Evolutionary conservation across 352 stramenopile genomes (phyloP).

Genomic region (Phytophthora niederhauseri): DNA sequence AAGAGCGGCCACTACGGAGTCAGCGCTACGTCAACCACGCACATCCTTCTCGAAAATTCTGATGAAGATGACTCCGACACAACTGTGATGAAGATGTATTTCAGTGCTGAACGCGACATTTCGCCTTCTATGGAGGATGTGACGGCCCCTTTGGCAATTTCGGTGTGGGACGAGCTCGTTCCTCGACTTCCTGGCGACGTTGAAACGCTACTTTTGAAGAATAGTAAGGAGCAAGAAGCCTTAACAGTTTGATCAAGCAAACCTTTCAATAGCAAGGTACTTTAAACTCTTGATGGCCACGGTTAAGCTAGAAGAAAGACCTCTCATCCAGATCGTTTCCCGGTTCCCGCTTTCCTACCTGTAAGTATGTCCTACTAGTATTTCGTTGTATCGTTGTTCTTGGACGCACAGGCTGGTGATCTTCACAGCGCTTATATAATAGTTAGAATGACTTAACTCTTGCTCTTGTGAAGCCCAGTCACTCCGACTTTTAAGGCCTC

Average conservation of each 20-base stretch:
- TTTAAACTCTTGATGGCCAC: no score
- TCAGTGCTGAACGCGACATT: conserved; percentile 2
- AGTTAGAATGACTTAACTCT: no score
- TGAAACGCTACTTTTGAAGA: not conserved
- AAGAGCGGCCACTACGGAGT: not conserved
- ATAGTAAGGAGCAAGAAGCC: not conserved
- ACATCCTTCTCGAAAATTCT: not conserved
- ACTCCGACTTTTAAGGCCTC: no score
- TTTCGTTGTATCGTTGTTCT: no score
- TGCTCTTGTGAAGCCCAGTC: no score
- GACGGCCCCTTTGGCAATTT: conserved; percentile 4
- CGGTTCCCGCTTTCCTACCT: no score
- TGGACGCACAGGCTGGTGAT: no score
- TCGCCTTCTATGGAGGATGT: not conserved
- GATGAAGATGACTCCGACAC: not conserved
- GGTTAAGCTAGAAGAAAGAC: no score
- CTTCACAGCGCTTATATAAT: no score
- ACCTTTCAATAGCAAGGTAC: not conserved
- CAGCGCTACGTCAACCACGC: not conserved
- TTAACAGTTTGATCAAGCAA: not conserved
- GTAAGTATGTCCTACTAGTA: no score
- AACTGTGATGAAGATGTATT: conserved; percentile 17
- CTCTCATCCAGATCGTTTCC: no score
- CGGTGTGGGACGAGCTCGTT: conserved; percentile 11
- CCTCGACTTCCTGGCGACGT: conserved; percentile 9